Conservation (phyloP, 129 eudicot species). For the Arctium lappa region DNA sequence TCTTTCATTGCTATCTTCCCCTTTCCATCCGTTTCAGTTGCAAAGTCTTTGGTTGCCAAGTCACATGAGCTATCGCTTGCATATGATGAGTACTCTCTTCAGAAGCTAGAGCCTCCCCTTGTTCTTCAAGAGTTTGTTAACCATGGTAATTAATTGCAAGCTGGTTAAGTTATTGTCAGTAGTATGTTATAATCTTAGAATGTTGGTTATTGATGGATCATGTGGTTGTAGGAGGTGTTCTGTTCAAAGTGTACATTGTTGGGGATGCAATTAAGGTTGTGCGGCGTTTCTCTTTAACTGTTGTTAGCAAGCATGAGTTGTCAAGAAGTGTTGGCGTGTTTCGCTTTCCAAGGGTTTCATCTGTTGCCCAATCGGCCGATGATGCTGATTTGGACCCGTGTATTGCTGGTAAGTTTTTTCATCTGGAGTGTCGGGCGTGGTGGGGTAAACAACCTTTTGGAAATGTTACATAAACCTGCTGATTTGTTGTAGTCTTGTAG, state of each 20-base stretch:
- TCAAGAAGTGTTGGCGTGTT: slow-evolving; percentile 72
- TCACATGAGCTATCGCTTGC: slow-evolving; percentile 96
- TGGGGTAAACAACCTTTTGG: background rate
- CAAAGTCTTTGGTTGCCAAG: slow-evolving; percentile 88
- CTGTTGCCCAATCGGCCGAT: slow-evolving; percentile 96
- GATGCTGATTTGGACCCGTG: slow-evolving; percentile 93
- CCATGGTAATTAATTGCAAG: slow-evolving; percentile 54
- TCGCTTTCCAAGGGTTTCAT: slow-evolving; percentile 93
- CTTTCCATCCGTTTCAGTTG: slow-evolving; percentile 60
- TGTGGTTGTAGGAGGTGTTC: slow-evolving; percentile 66
- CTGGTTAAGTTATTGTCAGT: background rate
- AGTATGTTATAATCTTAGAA: background rate
- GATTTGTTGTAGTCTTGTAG: slow-evolving; percentile 38
- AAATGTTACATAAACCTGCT: background rate
- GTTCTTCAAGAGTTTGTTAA: slow-evolving; percentile 94
- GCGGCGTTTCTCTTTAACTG: slow-evolving; percentile 84
- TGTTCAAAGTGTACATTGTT: slow-evolving; percentile 88
- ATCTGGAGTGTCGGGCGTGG: background rate
- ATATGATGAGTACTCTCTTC: slow-evolving; percentile 78
- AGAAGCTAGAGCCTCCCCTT: slow-evolving; percentile 91
- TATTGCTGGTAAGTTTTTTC: slow-evolving; percentile 55
- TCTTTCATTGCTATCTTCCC: background rate
- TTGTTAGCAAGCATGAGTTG: slow-evolving; percentile 77
- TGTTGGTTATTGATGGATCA: background rate
- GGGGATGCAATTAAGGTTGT: slow-evolving; percentile 95